Conservation (phyloP, 331 rosid genomes). For the Malus hybrid region DNA sequence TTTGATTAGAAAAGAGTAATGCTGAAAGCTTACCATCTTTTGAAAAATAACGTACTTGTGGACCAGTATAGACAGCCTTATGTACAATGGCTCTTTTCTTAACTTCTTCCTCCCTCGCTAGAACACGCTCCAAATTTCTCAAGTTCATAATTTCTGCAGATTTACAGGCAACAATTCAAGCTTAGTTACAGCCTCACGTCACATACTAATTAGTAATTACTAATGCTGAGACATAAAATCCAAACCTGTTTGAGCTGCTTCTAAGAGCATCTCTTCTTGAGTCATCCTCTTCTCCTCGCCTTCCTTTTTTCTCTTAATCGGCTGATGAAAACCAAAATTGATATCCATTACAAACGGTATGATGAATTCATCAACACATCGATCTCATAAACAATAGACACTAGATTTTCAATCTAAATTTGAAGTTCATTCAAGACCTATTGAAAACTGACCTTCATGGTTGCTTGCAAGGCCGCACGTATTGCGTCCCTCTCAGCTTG, state of each 20-base stretch:
- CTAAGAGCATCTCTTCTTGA: constrained; percentile 97
- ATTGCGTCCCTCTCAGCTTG: constrained; percentile 99
- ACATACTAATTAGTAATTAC: neutral
- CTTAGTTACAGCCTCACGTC: neutral
- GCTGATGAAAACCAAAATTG: constrained; percentile 31
- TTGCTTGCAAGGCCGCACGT: constrained; percentile 84
- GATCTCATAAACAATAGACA: neutral
- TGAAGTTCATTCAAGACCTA: neutral
- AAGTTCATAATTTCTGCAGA: constrained; percentile 80
- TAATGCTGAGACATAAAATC: neutral
- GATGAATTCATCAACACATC: neutral
- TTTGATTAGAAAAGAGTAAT: neutral
- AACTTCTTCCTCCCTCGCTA: constrained; percentile 96
- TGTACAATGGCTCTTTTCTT: constrained; percentile 94
- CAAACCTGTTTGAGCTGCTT: constrained; percentile 96
- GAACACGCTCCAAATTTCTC: constrained; percentile 94
- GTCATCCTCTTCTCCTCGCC: constrained; percentile 97
- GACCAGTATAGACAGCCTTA: constrained; percentile 74
- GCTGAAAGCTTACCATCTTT: constrained; percentile 45
- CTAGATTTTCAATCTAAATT: neutral
- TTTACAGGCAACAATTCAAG: constrained; percentile 9
- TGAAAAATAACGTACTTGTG: constrained; percentile 61
- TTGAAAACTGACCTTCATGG: constrained; percentile 54
- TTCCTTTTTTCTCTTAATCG: constrained; percentile 79
- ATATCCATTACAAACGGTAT: neutral